A percentile compares a stretch with the other conserved stretches of the same genome.
These are phyloP conservation scores for Ceratobasidium sp. DNA, from an alignment of 1,284 basidiomycete genomes.

Conservation along the genomic window DNA sequence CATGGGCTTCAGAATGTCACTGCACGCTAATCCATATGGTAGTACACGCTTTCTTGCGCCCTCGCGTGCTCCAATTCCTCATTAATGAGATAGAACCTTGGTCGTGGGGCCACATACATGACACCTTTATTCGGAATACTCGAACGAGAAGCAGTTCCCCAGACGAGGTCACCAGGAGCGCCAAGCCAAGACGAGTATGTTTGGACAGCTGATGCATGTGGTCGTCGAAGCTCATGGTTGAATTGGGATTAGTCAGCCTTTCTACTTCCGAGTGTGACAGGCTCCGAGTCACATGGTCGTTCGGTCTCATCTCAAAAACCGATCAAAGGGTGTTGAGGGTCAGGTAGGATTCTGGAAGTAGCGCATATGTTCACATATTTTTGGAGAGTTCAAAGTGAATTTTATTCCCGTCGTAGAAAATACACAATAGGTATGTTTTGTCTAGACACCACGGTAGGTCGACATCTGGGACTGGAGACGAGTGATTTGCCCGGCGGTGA, in stretches of 20 bases:
- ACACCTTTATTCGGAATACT: not conserved
- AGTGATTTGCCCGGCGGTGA: slow-evolving; percentile 58
- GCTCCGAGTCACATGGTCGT: slow-evolving; percentile 5
- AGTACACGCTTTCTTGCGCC: not conserved
- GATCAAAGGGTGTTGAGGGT: not conserved
- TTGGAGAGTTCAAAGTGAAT: not conserved
- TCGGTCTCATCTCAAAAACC: not conserved
- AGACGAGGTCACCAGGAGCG: not conserved
- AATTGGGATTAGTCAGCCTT: slow-evolving; percentile 7
- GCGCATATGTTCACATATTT: not conserved
- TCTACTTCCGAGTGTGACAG: not conserved
- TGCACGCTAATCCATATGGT: not conserved
- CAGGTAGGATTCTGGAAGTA: not conserved
- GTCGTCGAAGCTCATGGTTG: not conserved
- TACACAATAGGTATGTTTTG: not conserved
- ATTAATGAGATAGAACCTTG: not conserved
- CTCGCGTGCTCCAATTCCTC: not conserved
- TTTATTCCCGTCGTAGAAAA: not conserved
- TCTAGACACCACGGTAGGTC: slow-evolving; percentile 57
- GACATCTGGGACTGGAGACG: slow-evolving; percentile 55
- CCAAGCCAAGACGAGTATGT: slow-evolving; percentile 3
- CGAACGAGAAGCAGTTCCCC: not conserved
- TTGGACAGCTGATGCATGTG: slow-evolving; percentile 13
- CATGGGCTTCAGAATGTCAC: not conserved
- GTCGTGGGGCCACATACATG: not conserved